Base-by-base conservation (phyloP, 345 rosid genomes). In the Populus simonii region DNA sequence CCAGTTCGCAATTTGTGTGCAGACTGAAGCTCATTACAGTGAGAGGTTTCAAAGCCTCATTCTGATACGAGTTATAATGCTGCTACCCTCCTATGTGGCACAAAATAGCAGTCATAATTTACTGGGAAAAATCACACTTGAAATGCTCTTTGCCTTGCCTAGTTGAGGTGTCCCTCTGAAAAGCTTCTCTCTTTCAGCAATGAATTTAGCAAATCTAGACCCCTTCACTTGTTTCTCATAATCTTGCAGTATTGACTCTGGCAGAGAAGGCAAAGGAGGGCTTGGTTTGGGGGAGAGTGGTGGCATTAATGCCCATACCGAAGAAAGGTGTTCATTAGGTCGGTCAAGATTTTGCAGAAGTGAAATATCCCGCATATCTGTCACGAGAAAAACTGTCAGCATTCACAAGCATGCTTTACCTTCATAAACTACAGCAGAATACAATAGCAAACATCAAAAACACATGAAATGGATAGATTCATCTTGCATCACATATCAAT, bases 291-390 rank as follows among this genome's bases (percentile, higher is more conserved):
- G 90, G 74, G 95, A 75, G 53, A 90, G 81, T 8, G 91, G 87
- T 16, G 97, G 93, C 89, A 92, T 86, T 87, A 93, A 80, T n/a
- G 93, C 93, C 98, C 99, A 92, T 38, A 93, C 83, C 2, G 91
- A 86, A 25, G 94, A 87, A 39, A 93, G 90, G 45, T 87, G 81
- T 63, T 90, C 80, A 68, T 91, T 84, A 49, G 93, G 93, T 73
- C 77, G 88, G 81, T 92, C 97, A 23, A 95, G 91, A 82, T 84
- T 78, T 80, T 89, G 86, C 61, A 93, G 87, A 72, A 84, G 76
- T 31, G 87, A 81, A 47, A 79, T 38, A 49, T 89, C 86, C 68
- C 68, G 74, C 92, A 87, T 90, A 66, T 88, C 98, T 92, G 92
- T 75, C 25, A 18, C 22, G 39, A 45, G 31, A 67, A 71, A 23